Conservation (phyloP, 2,329 filamentous ascomycete species). For the Cercospora janseana region DNA sequence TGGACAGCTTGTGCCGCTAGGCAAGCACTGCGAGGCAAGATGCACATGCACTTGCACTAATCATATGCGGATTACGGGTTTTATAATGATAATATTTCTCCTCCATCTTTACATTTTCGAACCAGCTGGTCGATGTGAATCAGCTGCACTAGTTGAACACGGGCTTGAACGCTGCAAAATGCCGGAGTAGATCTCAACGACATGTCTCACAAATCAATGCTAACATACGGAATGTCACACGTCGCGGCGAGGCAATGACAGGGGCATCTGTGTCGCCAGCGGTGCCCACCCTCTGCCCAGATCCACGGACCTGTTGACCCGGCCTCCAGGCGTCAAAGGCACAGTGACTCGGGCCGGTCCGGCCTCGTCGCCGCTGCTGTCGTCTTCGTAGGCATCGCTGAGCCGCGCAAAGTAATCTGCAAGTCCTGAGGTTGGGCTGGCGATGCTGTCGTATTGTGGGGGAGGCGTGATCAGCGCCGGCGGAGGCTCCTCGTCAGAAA, state of each 20-base stretch:
- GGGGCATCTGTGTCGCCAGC: constrained; percentile 9
- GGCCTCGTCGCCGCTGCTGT: constrained; percentile 32
- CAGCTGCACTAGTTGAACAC: constrained; percentile 5
- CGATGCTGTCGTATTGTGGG: constrained; percentile 77
- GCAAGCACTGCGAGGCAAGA: too few species aligned
- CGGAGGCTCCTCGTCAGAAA: constrained; percentile 76
- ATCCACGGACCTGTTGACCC: constrained; percentile 65
- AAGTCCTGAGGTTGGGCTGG: constrained; percentile 67
- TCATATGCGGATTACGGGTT: too few species aligned
- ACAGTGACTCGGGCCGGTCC: constrained; percentile 50
- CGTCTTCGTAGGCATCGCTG: constrained; percentile 60
- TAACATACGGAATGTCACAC: constrained; percentile 6
- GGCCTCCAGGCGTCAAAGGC: constrained; percentile 62
- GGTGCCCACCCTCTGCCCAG: constrained; percentile 51
- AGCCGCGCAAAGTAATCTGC: constrained; percentile 85
- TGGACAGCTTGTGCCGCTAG: too few species aligned
- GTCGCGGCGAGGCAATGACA: constrained; percentile 6
- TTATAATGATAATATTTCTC: too few species aligned
- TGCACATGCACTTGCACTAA: too few species aligned
- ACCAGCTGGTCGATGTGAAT: not conserved
- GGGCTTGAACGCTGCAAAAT: constrained; percentile 11
- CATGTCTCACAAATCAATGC: not conserved
- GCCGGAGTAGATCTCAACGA: not conserved
- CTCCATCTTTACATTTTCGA: not conserved
- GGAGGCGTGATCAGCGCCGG: constrained; percentile 76